A percentile compares a stretch with the other conserved stretches of the same genome.
These are phyloP conservation scores for Eucalyptus guilfoylei DNA, from an alignment of 345 rosid species.

Conservation along the genomic window DNA sequence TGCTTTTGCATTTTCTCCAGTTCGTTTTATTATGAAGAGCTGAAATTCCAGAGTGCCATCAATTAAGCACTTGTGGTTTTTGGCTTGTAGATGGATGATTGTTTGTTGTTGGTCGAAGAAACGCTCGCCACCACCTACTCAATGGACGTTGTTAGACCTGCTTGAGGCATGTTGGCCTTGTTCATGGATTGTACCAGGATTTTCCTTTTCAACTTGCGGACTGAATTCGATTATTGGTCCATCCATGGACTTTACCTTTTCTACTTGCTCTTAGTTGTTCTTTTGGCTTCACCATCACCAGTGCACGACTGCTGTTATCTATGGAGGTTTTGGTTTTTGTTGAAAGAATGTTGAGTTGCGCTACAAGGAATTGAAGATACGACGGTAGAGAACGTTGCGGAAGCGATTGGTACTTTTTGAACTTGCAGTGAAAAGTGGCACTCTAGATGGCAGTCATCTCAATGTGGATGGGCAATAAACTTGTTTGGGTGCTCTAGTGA, in stretches of 20 bases:
- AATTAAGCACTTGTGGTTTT: background rate
- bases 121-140: background rate
- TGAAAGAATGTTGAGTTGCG: background rate
- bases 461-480: background rate
- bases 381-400: background rate
- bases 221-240: background rate
- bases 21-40: background rate
- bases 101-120: slow-evolving; percentile 3
- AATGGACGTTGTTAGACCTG: background rate
- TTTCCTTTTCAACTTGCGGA: background rate
- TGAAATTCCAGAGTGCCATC: background rate
- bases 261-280: background rate
- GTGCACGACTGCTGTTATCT: background rate
- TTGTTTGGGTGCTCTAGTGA: background rate
- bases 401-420: background rate
- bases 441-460: background rate
- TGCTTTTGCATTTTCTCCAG: background rate
- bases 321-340: background rate
- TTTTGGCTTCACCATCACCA: background rate
- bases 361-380: background rate
- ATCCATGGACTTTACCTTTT: background rate
- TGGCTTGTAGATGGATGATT: slow-evolving; percentile 63
- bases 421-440: background rate
- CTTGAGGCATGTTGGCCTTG: background rate
- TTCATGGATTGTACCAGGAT: background rate